Percentiles rank a stretch among this genome's conserved stretches.
These are phyloP conservation scores for Pogostemon cablin DNA, from an alignment of 257 asterid genomes.

Conservation along the genomic window DNA sequence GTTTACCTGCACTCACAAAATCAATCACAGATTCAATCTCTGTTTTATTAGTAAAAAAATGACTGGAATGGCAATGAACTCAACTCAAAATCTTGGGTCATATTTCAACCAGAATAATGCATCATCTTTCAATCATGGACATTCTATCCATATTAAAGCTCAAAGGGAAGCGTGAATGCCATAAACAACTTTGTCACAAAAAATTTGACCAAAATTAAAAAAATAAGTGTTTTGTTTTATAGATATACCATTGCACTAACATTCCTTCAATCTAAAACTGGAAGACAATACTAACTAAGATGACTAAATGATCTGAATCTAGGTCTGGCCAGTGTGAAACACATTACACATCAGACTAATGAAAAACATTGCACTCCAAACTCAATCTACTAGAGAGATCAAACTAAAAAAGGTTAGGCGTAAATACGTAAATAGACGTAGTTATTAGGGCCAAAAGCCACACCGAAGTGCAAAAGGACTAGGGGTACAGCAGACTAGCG, in stretches of 20 bases:
- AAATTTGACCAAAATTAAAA: neutral
- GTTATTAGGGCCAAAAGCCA: neutral
- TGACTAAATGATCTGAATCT: conserved; percentile 2
- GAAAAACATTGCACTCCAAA: neutral
- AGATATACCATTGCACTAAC: neutral
- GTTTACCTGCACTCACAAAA: conserved; percentile 62
- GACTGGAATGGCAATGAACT: neutral
- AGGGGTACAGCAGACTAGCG: neutral
- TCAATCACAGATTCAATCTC: neutral
- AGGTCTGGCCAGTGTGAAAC: neutral
- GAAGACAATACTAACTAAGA: neutral
- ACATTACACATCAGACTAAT: neutral
- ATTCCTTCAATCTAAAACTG: neutral
- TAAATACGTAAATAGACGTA: neutral
- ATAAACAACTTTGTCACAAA: neutral
- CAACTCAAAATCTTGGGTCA: neutral
- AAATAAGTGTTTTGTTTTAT: neutral
- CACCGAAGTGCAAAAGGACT: too few relatives aligned
- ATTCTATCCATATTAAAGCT: neutral
- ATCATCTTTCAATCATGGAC: neutral
- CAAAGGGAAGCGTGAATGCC: neutral
- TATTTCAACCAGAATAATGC: neutral
- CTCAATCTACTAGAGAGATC: conserved; percentile 4
- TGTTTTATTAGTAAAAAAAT: neutral
- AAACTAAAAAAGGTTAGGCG: neutral